Base-by-base conservation (phyloP, 345 rosid genomes). In the Raphanus raphanistrum region DNA sequence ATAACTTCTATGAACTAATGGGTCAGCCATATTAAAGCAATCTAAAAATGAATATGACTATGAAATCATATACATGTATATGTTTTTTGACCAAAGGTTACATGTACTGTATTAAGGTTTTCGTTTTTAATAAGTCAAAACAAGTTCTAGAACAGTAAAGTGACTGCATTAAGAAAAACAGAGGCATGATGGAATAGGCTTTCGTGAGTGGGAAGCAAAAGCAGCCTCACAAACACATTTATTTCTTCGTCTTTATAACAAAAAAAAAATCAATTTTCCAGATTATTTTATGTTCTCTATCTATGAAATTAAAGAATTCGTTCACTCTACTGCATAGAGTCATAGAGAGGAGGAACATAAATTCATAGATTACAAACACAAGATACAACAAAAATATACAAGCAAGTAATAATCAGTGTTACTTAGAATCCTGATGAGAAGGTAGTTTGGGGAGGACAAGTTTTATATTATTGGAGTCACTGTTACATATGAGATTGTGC, bases 161-260 rank as follows among this genome's bases (percentile, higher is more conserved):
- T 74, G 45, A 57, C 45, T 75, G 32, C 58, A 66, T 57, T 29
- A 59, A 59, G 9, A 54, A 69, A 54, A 29, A 54, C 17, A 32
- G 31, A 8, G 10, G 4, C 28, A 31, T 73, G 63, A 63, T 73
- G 43, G 25, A 32, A 64, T 63, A 35, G 35, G 25, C 72, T 75
- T 75, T 66, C 26, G 33, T 12, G 59, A 75, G 73, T 68, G 79
- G 73, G 79, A 55, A 75, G 38, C 38, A 73, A 68, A 59, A 75
- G 61, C 67, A 67, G 26, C 73, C 59, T 67, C 73, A 41, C 60
- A 54, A 35, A 2, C 54, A 35, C 63, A 73, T 52, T 21, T 64
- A 8, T 73, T 33, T 63, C 33, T 50, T 73, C 21, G 8, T 62
- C 5, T 63, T 13, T 63, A 41, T 15, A 72, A 41, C 66, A 15